phyloP scores from a whole-genome alignment of 163 green algal genomes.

The Chloromonas sp. region DNA sequence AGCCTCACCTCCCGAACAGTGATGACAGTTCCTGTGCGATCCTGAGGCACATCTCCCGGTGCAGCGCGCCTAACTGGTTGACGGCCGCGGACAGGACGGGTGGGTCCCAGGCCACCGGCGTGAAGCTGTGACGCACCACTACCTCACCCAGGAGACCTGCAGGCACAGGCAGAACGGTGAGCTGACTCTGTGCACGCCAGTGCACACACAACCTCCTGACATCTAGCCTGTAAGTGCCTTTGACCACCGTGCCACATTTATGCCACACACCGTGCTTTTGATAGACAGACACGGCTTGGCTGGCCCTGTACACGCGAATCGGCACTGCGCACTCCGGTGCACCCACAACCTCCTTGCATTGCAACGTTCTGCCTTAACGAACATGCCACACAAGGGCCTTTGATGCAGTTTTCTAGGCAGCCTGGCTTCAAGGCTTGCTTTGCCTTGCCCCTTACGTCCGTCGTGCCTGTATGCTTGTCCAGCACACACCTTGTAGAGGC shows the following conservation, averaged over 20 bases:
- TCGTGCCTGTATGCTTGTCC: background rate
- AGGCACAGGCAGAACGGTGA: background rate
- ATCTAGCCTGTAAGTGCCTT: too few relatives aligned
- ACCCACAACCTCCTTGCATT: too few relatives aligned
- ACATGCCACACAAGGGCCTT: too few relatives aligned
- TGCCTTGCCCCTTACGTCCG: too few relatives aligned
- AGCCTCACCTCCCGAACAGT: slow-evolving; percentile 20
- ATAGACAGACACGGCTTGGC: too few relatives aligned
- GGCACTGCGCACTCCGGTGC: background rate
- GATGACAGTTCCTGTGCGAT: slow-evolving; percentile 25
- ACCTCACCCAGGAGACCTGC: slow-evolving; percentile 7
- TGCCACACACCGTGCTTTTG: too few relatives aligned
- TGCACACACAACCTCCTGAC: too few relatives aligned
- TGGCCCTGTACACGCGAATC: background rate
- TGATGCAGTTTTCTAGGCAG: too few relatives aligned
- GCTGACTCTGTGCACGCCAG: background rate
- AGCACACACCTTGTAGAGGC: background rate
- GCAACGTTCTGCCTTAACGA: too few relatives aligned
- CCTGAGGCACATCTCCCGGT: slow-evolving; percentile 30
- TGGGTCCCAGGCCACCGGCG: background rate
- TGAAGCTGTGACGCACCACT: slow-evolving; percentile 10
- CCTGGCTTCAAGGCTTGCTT: too few relatives aligned
- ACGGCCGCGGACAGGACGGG: background rate
- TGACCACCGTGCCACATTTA: too few relatives aligned
- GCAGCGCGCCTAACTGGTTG: slow-evolving; percentile 12